Evolutionary conservation across 495 filamentous ascomycete genomes (phyloP), one percentile per base, ranked within the genome.

Genomic region (Annulohypoxylon bovei): DNA sequence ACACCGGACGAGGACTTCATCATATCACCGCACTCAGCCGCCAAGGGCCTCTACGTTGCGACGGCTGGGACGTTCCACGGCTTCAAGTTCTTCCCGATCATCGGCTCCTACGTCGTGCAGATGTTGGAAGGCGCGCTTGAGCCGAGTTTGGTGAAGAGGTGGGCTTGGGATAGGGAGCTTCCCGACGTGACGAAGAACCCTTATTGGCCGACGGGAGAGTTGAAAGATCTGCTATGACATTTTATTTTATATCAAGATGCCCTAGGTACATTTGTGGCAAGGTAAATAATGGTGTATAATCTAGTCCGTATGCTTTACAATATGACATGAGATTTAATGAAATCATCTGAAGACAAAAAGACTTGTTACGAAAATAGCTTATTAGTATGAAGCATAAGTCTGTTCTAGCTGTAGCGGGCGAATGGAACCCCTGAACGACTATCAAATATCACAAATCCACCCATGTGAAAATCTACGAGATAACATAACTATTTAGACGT

Each of bases 31-130:
- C 88, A 90, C 68, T 80, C 87, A 0, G 79, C 78, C 27, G 82
- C 80, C 35, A 70, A 79, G 35, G 82, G 82, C 27, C 67, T 86
- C 0, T 81, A 77, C 49, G 57, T 86, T 54, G 84, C 84, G 1
- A 81, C 77, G 4, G 80, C 71, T n/a, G 84, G 84, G 6, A 83
- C 81, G 20, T 85, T 84, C 63, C 83, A 86, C 54, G 79, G 81
- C 6, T 90, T 80, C 78, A 90, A 90, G 72, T 89, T 90, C 77
- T 79, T 89, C 60, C 87, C 88, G 0, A 83, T 85, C 11, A 78
- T 90, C 40, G 88, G 88, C 14, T 80, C 85, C 25, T 88, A 89
- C 68, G 83, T 90, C 30, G 79, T 83, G 1, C 73, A 85, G 46
- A 84, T 88, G 86, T 73, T 90, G 7, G 77, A 85, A 18, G 84